Evolutionary conservation across 2,329 filamentous ascomycete genomes (phyloP).

Genomic region (Colletotrichum tropicale): DNA sequence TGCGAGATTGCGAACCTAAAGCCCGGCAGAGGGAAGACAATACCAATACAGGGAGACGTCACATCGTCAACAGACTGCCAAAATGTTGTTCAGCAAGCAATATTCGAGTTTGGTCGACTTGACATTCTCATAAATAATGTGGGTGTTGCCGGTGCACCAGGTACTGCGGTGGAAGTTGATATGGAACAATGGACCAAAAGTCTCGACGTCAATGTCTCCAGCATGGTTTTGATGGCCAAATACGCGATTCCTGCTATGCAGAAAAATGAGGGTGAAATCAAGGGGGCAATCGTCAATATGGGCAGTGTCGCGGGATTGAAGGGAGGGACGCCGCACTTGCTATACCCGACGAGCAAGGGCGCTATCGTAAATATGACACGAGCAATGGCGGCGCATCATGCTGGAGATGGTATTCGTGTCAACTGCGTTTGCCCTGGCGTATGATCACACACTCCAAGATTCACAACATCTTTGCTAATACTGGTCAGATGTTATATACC

Average conservation of each 20-base stretch:
- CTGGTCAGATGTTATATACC: conserved; percentile 46
- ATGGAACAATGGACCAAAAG: conserved; percentile 60
- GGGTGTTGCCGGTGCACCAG: conserved; percentile 62
- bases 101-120: conserved; percentile 56
- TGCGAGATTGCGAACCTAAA: conserved; percentile 53
- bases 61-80: conserved; percentile 57
- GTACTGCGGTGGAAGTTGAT: conserved; percentile 65
- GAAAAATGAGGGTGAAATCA: conserved; percentile 50
- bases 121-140: conserved; percentile 72
- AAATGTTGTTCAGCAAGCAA: conserved; percentile 39
- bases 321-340: conserved; percentile 41
- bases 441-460: conserved; percentile 22
- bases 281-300: conserved; percentile 66
- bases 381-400: conserved; percentile 49
- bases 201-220: conserved; percentile 45
- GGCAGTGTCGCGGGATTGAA: conserved; percentile 61
- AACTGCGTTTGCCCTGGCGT: conserved; percentile 51
- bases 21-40: conserved; percentile 37
- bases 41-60: conserved; percentile 58
- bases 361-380: conserved; percentile 50
- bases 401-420: conserved; percentile 24
- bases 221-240: conserved; percentile 22
- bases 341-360: conserved; percentile 46
- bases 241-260: conserved; percentile 22
- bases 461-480: not conserved